Evolutionary conservation across 2,329 filamentous ascomycete genomes (phyloP), one percentile per base, ranked within the genome.

Genomic region (Colletotrichum shisoi): DNA sequence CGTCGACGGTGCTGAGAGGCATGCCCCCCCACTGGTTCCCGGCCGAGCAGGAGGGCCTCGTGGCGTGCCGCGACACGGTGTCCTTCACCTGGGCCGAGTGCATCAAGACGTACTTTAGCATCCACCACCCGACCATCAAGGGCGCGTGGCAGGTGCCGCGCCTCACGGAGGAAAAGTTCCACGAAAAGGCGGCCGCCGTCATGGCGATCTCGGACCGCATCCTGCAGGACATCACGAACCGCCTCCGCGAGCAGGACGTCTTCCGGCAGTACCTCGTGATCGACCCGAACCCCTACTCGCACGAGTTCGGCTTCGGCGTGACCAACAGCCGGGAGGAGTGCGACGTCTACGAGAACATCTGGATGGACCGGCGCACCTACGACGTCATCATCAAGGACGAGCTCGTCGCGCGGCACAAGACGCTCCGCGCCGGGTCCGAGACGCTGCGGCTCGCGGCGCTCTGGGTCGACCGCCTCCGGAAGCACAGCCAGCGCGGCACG

Each of bases 231-330:
- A 21, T 42, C 15, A 51, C 53, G 27, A 31, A 48, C 17, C n/a
- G 31, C 39, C 54, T 62, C 31, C 61, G 53, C 37, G 39, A 34
- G n/a, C 13, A 37, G 34, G 48, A 19, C 19, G 40, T 24, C 19
- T 58, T 54, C 42, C 68, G 62, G 8, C 61, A 57, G 9, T 69
- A 62, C 53, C 34, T 70, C 45, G 19, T 53, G 37, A 57, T 56
- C 53, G 57, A 70, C 51, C 54, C 61, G 13, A 70, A 69, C 65
- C 62, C 61, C 12, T 70, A 70, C 57, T 37, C 44, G 1, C 53
- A 68, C 42, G 61, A 61, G 51, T 69, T 53, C 57, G 15, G 12
- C 1, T 42, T 61, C 31, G 68, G 68, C 19, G 60, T 70, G 15
- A 70, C 68, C 37, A 45, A 34, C 46, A 46, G 12, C 24, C 8